These are phyloP conservation scores for Fraxinus cuspidata DNA, from an alignment of 257 asterid species.

Conservation along the genomic window DNA sequence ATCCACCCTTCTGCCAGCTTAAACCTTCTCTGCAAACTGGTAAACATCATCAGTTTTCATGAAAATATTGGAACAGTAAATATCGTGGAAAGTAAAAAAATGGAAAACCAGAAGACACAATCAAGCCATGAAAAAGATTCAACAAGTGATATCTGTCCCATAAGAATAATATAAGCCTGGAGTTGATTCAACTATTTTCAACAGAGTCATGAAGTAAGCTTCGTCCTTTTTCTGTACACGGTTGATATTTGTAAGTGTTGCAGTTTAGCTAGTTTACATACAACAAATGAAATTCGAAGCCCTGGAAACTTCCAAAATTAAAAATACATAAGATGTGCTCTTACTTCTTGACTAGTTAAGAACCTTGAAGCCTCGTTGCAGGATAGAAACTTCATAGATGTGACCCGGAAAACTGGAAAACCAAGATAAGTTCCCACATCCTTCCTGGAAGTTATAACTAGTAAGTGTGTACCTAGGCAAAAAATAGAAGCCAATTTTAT, in stretches of 20 bases:
- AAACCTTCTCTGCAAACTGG: slow-evolving; percentile 93
- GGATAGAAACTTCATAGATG: slow-evolving; percentile 76
- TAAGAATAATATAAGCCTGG: slow-evolving; percentile 91
- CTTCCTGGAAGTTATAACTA: slow-evolving; percentile 79
- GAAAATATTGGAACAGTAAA: slow-evolving; percentile 6
- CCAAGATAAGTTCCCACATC: slow-evolving; percentile 87
- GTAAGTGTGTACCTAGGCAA: slow-evolving; percentile 56
- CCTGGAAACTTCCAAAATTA: slow-evolving; percentile 12
- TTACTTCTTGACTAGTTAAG: slow-evolving; percentile 72
- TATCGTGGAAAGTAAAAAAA: background rate
- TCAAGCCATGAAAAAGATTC: too few species aligned
- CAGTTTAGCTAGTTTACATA: slow-evolving; percentile 19
- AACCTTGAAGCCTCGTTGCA: slow-evolving; percentile 73
- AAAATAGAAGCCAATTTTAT: slow-evolving; percentile 20
- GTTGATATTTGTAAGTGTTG: slow-evolving; percentile 25
- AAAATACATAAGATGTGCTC: slow-evolving; percentile 4
- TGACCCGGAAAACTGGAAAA: slow-evolving; percentile 70
- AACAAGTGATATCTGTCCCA: slow-evolving; percentile 72
- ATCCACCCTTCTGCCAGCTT: slow-evolving; percentile 80
- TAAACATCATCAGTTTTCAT: slow-evolving; percentile 38
- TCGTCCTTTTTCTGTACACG: slow-evolving; percentile 77
- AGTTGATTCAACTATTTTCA: slow-evolving; percentile 87
- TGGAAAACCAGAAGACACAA: slow-evolving; percentile 18
- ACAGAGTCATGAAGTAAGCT: slow-evolving; percentile 72
- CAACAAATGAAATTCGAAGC: slow-evolving; percentile 15